Percentiles rank a stretch among this genome's conserved stretches.
These are phyloP conservation scores for Fistulinella cinereoalba DNA, from an alignment of 1,284 basidiomycete species.

Conservation along the genomic window DNA sequence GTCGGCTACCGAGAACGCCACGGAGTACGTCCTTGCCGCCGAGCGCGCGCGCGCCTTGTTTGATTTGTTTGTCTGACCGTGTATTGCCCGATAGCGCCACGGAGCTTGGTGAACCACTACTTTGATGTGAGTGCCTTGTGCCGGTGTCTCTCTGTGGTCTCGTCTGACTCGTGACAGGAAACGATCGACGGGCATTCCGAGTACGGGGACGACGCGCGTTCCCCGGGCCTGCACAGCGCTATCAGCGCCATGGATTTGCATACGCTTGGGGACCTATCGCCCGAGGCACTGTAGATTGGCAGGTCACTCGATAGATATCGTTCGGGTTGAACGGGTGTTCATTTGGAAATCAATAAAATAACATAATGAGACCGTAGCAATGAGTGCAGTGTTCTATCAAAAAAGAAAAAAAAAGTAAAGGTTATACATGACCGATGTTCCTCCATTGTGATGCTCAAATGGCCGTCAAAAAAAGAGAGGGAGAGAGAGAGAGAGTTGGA, in stretches of 20 bases:
- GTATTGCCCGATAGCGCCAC: conserved; percentile 61
- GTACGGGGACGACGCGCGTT: conserved; percentile 63
- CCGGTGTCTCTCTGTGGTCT: not conserved
- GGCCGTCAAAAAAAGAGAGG: too few species aligned
- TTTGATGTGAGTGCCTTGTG: conserved; percentile 68
- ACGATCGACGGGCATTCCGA: conserved; percentile 69
- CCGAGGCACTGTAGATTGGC: conserved; percentile 60
- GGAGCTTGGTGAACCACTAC: conserved; percentile 87
- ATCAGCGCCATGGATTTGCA: conserved; percentile 58
- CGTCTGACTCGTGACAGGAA: conserved; percentile 49
- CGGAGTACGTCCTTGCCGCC: conserved; percentile 52
- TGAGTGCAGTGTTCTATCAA: conserved; percentile 37
- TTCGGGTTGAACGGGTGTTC: not conserved
- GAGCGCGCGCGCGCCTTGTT: too few species aligned
- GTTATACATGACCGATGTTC: conserved; percentile 38
- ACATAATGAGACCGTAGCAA: conserved; percentile 33
- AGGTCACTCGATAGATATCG: not conserved
- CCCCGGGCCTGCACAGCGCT: conserved; percentile 59
- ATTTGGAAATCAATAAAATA: conserved; percentile 25
- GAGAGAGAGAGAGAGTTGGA: too few species aligned
- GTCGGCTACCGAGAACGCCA: conserved; percentile 84
- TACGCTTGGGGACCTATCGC: conserved; percentile 73
- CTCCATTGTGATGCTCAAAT: conserved; percentile 28
- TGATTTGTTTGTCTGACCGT: conserved; percentile 2
- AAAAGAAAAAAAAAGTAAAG: too few species aligned